phyloP scores from a whole-genome alignment of 2,329 filamentous ascomycete species.

The Coniella vitis region DNA sequence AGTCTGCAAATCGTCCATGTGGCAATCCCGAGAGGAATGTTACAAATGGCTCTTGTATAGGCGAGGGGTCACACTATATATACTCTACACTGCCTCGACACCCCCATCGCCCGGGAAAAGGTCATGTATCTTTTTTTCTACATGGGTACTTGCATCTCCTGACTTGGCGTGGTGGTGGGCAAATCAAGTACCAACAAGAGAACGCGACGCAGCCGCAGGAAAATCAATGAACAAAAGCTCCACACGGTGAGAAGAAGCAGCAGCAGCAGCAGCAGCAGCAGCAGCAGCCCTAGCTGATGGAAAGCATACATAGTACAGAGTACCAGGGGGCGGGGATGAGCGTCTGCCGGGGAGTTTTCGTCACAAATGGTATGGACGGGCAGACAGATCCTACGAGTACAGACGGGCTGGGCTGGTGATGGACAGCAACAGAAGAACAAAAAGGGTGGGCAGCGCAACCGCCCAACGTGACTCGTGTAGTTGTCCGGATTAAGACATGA shows the following conservation, averaged over 20 bases:
- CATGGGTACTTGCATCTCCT: constrained; percentile 15
- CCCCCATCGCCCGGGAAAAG: constrained; percentile 2
- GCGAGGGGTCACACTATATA: constrained; percentile 3
- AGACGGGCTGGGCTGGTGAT: neutral
- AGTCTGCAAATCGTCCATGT: too few relatives aligned
- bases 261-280: neutral
- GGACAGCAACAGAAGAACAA: neutral
- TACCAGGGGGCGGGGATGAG: neutral
- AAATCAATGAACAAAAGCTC: neutral
- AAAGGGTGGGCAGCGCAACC: constrained; percentile 17
- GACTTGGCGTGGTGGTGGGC: constrained; percentile 25
- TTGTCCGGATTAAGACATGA: constrained; percentile 25
- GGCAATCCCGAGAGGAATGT: too few relatives aligned
- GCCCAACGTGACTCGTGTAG: constrained; percentile 25
- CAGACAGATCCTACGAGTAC: too few relatives aligned
- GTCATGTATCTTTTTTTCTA: constrained; percentile 12
- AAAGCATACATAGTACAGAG: too few relatives aligned
- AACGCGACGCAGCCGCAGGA: constrained; percentile 5
- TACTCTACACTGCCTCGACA: constrained; percentile 9
- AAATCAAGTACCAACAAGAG: constrained; percentile 12
- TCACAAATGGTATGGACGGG: neutral
- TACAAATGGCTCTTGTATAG: too few relatives aligned
- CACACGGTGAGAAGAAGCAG: neutral
- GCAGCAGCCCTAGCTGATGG: neutral
- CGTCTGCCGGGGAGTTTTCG: constrained; percentile 19